Percentiles rank a stretch among this genome's conserved stretches.
These are phyloP conservation scores for Allodekkera sacchari DNA, from an alignment of 805 yeast genomes.

Conservation along the genomic window DNA sequence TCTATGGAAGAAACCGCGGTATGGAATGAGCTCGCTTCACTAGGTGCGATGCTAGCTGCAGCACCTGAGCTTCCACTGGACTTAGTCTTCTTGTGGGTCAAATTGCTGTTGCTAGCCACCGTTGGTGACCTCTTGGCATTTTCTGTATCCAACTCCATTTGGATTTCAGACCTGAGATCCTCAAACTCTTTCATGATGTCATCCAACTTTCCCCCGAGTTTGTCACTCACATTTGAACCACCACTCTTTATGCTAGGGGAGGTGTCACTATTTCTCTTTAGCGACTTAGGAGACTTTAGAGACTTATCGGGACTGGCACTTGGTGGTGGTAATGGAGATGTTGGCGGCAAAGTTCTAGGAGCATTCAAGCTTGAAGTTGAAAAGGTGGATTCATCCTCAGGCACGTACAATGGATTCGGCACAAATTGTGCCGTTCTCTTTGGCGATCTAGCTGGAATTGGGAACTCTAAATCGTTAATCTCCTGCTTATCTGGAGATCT, in stretches of 20 bases:
- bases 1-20: no score
- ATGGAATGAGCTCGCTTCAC: no score
- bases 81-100: no score
- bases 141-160: no score
- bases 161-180: slow-evolving; percentile 19
- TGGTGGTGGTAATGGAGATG: slow-evolving; percentile 8
- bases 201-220: slow-evolving; percentile 20
- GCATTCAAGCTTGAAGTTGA: slow-evolving; percentile 4
- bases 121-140: no score
- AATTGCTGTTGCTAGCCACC: no score
- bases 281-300: slow-evolving; percentile 1
- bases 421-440: no score
- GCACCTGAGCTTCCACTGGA: no score
- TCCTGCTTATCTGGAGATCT: slow-evolving; percentile 21
- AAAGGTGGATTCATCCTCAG: slow-evolving; percentile 1
- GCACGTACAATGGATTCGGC: slow-evolving; percentile 10
- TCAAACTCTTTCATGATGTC: slow-evolving; percentile 26
- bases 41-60: no score
- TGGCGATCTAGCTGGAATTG: slow-evolving; percentile 25
- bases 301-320: neutral
- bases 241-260: no score
- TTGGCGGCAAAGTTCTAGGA: slow-evolving; percentile 8
- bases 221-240: no score
- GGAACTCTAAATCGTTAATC: slow-evolving; percentile 15
- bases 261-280: slow-evolving; percentile 1